These are phyloP conservation scores for Mucor irregularis DNA, from an alignment of 371 early-diverging fungal genomes.

Conservation along the genomic window DNA sequence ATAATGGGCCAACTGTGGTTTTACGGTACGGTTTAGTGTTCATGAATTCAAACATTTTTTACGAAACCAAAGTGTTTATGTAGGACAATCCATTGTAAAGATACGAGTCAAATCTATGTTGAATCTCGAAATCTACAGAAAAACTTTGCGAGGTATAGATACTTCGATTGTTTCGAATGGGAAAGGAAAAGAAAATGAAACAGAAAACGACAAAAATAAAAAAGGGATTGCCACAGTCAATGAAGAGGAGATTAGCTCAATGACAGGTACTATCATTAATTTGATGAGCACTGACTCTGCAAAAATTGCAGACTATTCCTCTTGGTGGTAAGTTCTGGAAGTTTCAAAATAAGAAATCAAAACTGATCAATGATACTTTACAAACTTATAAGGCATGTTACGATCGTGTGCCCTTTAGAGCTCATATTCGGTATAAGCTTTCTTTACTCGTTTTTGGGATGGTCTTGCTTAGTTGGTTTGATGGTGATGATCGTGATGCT, in stretches of 20 bases:
- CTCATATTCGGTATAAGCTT: constrained; percentile 58
- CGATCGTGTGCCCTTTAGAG: constrained; percentile 61
- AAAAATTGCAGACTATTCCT: constrained; percentile 60
- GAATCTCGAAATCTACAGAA: constrained; percentile 58
- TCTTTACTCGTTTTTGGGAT: constrained; percentile 60
- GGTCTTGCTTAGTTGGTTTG: constrained; percentile 62
- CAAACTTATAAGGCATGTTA: no score
- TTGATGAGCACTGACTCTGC: constrained; percentile 85
- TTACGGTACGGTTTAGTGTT: constrained; percentile 26
- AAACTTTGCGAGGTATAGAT: constrained; percentile 45
- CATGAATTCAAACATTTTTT: background rate
- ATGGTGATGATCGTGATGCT: constrained; percentile 46
- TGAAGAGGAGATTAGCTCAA: constrained; percentile 37
- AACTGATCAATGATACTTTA: no score
- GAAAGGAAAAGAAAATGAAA: constrained; percentile 6
- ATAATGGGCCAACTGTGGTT: constrained; percentile 49
- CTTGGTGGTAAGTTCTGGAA: constrained; percentile 55
- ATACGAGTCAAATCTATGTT: constrained; percentile 49
- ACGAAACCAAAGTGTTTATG: background rate
- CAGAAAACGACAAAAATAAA: constrained; percentile 9
- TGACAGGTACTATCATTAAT: constrained; percentile 79
- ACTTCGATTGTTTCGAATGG: constrained; percentile 23
- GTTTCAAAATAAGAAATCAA: no score
- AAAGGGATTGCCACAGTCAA: background rate
- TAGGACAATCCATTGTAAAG: constrained; percentile 38